phyloP scores from a whole-genome alignment of 345 rosid genomes.

The Hypericum androsaemum region DNA sequence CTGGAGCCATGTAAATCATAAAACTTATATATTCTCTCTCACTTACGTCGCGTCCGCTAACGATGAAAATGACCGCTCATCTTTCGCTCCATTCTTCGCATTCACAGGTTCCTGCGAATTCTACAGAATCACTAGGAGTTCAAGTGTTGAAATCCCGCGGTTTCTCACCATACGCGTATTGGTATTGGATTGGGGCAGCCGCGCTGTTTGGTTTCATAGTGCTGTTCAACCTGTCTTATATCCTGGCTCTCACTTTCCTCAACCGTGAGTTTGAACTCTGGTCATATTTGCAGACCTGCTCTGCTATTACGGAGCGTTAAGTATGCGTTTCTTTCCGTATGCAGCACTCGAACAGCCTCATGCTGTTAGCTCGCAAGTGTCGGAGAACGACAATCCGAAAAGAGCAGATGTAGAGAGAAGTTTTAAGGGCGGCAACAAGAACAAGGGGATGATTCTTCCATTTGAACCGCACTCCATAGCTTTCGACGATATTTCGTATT shows the following conservation, averaged over 20 bases:
- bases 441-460: conserved; percentile 69
- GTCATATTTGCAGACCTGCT: too few species aligned
- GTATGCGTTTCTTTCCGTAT: not conserved
- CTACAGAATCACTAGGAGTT: conserved; percentile 34
- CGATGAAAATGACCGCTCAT: not conserved
- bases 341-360: conserved; percentile 57
- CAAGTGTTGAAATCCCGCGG: conserved; percentile 36
- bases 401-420: not conserved
- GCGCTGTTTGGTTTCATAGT: conserved; percentile 33
- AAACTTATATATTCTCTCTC: too few species aligned
- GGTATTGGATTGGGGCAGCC: conserved; percentile 62
- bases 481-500: conserved; percentile 45
- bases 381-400: not conserved
- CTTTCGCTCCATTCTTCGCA: not conserved
- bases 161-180: conserved; percentile 32
- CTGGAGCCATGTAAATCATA: too few species aligned
- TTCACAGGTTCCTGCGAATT: conserved; percentile 15
- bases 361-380: conserved; percentile 27
- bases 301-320: not conserved
- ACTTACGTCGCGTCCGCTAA: too few species aligned
- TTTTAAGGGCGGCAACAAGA: conserved; percentile 16
- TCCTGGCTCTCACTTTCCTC: conserved; percentile 40
- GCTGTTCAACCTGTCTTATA: conserved; percentile 34
- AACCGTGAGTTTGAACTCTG: conserved; percentile 28
- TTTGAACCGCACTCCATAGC: conserved; percentile 56